phyloP scores from a whole-genome alignment of 164 flowering plant species.

The Chimonanthus salicifolius region DNA sequence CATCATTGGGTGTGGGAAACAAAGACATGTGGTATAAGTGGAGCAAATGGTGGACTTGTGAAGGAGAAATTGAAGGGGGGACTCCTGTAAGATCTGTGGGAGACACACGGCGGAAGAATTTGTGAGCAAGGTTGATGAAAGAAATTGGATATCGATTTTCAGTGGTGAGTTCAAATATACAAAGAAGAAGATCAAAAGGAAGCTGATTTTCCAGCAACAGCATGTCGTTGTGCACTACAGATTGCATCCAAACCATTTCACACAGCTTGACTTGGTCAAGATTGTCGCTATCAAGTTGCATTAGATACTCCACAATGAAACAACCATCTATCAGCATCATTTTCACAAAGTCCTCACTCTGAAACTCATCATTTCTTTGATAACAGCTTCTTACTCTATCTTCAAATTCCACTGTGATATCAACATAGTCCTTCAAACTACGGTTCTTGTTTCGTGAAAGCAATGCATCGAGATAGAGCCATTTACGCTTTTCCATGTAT shows the following conservation, averaged over 20 bases:
- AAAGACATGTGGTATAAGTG: not conserved
- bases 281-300: not conserved
- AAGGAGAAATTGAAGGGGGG: not conserved
- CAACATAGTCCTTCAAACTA: slow-evolving; percentile 19
- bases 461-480: slow-evolving; percentile 23
- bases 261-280: too few species aligned
- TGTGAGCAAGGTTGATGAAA: not conserved
- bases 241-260: not conserved
- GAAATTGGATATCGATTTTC: not conserved
- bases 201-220: slow-evolving; percentile 9
- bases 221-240: not conserved
- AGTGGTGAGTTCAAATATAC: not conserved
- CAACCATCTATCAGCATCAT: slow-evolving; percentile 7
- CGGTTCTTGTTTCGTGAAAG: slow-evolving; percentile 4
- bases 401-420: slow-evolving; percentile 26
- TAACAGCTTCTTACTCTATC: slow-evolving; percentile 5
- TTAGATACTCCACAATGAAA: slow-evolving; percentile 4
- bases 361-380: not conserved
- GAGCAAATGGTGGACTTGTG: not conserved
- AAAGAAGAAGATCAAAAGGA: slow-evolving; percentile 6
- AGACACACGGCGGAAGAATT: not conserved
- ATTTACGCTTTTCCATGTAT: slow-evolving; percentile 44
- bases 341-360: not conserved
- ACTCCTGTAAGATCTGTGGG: not conserved
- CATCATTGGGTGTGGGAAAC: not conserved